Evolutionary conservation across 768 basidiomycete species (phyloP).

Genomic region (Russula dissimulans): DNA sequence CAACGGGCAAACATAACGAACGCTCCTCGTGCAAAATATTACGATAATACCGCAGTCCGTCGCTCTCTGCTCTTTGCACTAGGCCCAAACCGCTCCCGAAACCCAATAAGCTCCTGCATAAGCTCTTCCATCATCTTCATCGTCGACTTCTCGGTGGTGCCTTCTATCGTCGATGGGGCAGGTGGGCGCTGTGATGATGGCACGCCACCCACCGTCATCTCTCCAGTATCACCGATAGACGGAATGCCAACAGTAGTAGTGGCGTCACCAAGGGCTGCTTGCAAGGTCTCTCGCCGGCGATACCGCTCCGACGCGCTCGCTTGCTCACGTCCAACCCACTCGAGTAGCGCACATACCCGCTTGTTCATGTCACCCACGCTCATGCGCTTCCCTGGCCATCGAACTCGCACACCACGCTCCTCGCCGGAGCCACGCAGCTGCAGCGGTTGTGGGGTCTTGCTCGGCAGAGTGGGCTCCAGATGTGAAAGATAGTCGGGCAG

Average conservation of each 20-base stretch:
- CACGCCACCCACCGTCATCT: constrained; percentile 30
- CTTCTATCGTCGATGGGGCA: constrained; percentile 19
- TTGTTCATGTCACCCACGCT: constrained; percentile 98
- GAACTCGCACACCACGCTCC: constrained; percentile 78
- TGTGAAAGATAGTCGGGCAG: constrained; percentile 90
- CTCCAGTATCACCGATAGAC: constrained; percentile 20
- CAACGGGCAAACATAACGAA: not conserved
- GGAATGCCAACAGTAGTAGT: not conserved
- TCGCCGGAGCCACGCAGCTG: constrained; percentile 50
- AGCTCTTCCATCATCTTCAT: constrained; percentile 87
- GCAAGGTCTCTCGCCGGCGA: constrained; percentile 58
- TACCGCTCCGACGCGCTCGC: constrained; percentile 64
- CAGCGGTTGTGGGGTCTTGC: constrained; percentile 62
- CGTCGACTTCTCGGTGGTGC: constrained; percentile 30
- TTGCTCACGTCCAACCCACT: constrained; percentile 90
- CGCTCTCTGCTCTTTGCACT: constrained; percentile 36
- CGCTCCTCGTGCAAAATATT: constrained; percentile 3
- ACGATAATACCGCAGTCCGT: constrained; percentile 26
- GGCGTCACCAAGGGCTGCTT: constrained; percentile 38
- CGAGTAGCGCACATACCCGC: constrained; percentile 79
- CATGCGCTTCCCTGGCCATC: constrained; percentile 90
- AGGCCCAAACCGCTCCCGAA: constrained; percentile 82
- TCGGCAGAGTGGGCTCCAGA: constrained; percentile 75
- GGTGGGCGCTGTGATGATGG: constrained; percentile 18
- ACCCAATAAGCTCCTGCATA: constrained; percentile 80